These are phyloP conservation scores for Salisapilia sapeloensis DNA, from an alignment of 352 stramenopile species.

Conservation along the genomic window DNA sequence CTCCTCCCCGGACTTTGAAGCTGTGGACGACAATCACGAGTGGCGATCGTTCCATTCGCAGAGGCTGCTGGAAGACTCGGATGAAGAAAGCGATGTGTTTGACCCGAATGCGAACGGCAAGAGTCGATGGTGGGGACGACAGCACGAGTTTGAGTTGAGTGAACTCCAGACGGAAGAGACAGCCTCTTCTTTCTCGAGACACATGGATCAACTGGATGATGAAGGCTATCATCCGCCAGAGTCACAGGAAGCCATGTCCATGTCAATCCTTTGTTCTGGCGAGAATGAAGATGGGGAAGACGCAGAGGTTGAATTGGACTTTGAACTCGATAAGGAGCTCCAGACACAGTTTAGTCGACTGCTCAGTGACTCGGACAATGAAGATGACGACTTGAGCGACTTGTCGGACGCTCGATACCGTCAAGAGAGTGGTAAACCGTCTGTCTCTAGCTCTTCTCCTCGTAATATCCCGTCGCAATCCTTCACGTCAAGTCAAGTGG, in stretches of 20 bases:
- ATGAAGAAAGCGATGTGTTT: too few species aligned
- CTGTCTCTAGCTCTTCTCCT: constrained; percentile 24
- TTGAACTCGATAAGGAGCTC: constrained; percentile 50
- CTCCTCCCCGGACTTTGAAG: too few species aligned
- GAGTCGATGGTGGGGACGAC: constrained; percentile 62
- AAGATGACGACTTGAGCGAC: constrained; percentile 8
- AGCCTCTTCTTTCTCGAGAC: constrained; percentile 44
- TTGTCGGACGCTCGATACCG: constrained; percentile 3
- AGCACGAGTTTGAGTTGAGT: constrained; percentile 51
- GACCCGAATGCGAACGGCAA: too few species aligned
- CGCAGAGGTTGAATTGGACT: constrained; percentile 74
- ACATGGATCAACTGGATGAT: constrained; percentile 33
- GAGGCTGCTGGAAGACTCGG: too few species aligned
- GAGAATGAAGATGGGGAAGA: constrained; percentile 49
- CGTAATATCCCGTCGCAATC: constrained; percentile 30
- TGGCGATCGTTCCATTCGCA: too few species aligned
- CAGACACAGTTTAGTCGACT: constrained; percentile 54
- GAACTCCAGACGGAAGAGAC: constrained; percentile 66
- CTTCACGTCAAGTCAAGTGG: constrained; percentile 22
- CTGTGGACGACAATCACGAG: too few species aligned
- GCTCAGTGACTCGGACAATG: constrained; percentile 23
- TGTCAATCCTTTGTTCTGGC: constrained; percentile 65
- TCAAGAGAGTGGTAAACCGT: constrained; percentile 7
- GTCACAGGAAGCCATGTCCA: constrained; percentile 23
- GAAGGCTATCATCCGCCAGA: constrained; percentile 2